These are phyloP conservation scores for Arachnomyces sp. DNA, from an alignment of 2,329 filamentous ascomycete genomes.

Conservation along the genomic window DNA sequence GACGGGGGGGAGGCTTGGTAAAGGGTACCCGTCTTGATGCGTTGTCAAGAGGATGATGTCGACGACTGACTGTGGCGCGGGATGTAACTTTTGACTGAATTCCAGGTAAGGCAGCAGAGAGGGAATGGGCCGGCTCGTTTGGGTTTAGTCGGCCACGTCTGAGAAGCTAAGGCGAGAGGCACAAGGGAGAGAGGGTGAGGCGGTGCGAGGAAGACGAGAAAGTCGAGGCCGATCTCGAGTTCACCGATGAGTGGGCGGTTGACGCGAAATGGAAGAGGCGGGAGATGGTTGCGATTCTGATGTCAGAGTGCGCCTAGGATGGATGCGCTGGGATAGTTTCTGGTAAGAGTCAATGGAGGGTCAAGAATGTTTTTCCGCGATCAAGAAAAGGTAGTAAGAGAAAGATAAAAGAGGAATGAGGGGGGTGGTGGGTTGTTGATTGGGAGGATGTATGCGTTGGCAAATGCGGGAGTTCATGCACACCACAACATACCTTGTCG, in stretches of 20 bases:
- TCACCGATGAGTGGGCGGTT: not conserved
- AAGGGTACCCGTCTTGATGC: slow-evolving; percentile 9
- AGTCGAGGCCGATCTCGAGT: too few relatives aligned
- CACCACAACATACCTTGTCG: too few relatives aligned
- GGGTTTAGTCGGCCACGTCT: not conserved
- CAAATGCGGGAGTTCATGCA: slow-evolving; percentile 7
- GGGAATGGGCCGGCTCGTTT: slow-evolving; percentile 1
- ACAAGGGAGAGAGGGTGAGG: not conserved
- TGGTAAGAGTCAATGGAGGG: not conserved
- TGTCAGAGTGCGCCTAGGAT: slow-evolving; percentile 11
- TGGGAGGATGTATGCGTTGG: slow-evolving; percentile 11
- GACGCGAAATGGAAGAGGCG: not conserved
- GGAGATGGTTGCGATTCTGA: slow-evolving; percentile 8
- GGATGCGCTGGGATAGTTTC: slow-evolving; percentile 11
- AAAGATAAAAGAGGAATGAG: not conserved
- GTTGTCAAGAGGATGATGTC: slow-evolving; percentile 10
- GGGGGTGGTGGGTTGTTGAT: slow-evolving; percentile 3
- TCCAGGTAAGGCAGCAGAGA: slow-evolving; percentile 1
- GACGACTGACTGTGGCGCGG: not conserved
- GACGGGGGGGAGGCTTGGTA: slow-evolving; percentile 5
- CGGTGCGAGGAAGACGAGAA: not conserved
- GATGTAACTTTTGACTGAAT: not conserved
- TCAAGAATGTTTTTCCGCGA: not conserved
- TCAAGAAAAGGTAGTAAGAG: slow-evolving; percentile 5
- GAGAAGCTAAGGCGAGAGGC: not conserved